Percentiles rank a stretch among this genome's conserved stretches.
Evolutionary conservation across 2,329 filamentous ascomycete genomes (phyloP).

Genomic region (Escovopsis sp.): DNA sequence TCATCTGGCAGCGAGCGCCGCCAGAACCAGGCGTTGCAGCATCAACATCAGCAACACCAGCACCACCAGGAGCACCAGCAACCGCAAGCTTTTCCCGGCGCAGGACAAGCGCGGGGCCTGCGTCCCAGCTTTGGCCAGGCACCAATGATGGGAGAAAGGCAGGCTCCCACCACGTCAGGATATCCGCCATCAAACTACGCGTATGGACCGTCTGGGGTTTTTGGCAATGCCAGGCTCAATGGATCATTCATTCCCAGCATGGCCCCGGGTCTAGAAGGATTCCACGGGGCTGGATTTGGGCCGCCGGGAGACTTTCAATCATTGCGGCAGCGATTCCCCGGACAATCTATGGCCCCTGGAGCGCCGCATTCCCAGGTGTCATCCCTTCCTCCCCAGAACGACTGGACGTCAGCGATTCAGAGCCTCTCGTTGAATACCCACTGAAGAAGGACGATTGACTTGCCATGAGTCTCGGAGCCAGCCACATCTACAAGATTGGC

Average conservation of each 20-base stretch:
- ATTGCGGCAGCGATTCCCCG: constrained; percentile 32
- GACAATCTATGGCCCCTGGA: constrained; percentile 21
- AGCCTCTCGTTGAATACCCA: constrained; percentile 56
- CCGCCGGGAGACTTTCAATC: constrained; percentile 30
- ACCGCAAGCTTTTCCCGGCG: constrained; percentile 20
- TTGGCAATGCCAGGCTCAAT: constrained; percentile 18
- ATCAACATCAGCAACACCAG: constrained; percentile 1
- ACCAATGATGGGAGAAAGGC: constrained; percentile 27
- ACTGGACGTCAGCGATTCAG: constrained; percentile 53
- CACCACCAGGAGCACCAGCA: constrained; percentile 12
- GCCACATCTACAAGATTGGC: constrained; percentile 4
- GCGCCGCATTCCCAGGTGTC: constrained; percentile 23
- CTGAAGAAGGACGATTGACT: constrained; percentile 19
- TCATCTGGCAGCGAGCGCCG: constrained; percentile 30
- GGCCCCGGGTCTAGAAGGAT: constrained; percentile 16
- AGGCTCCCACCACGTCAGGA: constrained; percentile 21
- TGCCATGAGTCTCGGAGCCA: not conserved
- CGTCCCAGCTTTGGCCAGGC: constrained; percentile 27
- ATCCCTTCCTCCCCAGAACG: constrained; percentile 31
- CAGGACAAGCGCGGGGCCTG: constrained; percentile 25
- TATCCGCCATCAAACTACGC: constrained; percentile 22
- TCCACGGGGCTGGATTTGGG: constrained; percentile 16
- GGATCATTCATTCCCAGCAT: constrained; percentile 15
- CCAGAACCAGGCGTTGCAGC: constrained; percentile 27
- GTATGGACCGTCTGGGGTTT: constrained; percentile 18